Evolutionary conservation across 2,329 filamentous ascomycete genomes (phyloP), one percentile per base, ranked within the genome.

Genomic region (Lasiodiplodia sp.): DNA sequence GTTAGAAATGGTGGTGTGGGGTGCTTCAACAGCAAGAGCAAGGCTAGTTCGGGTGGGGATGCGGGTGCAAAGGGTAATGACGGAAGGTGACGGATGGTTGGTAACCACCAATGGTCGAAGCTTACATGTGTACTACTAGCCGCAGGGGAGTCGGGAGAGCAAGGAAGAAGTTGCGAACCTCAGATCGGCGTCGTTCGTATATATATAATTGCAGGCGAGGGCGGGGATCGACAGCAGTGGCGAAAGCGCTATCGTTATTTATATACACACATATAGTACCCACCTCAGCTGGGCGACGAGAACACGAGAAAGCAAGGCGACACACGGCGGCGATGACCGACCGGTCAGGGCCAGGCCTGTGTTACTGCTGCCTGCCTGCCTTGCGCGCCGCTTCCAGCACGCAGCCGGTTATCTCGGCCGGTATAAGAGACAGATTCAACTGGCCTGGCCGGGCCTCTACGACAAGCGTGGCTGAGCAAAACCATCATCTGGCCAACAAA

Each of bases 191-290:
- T 2, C 7, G 31, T 34, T 34, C 31, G 31, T 34, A 34, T 34
- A 34, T 34, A 21, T 47, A 47, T 21, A 21, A 38, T 6, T 34
- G 34, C 55, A 16, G 14, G 37, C 31, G 34, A 16, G n/a, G 25
- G 18, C 53, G 16, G 28, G 18, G 28, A 56, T 28, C 25, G 25
- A n/a, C 53, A 12, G 53, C 16, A 6, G 31, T n/a, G 25, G 52
- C 57, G 37, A 14, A 18, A n/a, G 44, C 58, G 40, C 57, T 53
- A 18, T 37, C 14, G 47, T 51, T 63, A 63, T 63, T 63, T 63
- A 49, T 63, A 63, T 63, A 34, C 31, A 62, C 38, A n/a, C 23
- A 31, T 62, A n/a, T 31, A n/a, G 57, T 47, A 31, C 34, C 57
- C 57, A 49, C 56, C 28, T 49, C 58, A 63, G 58, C 58, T 63